Percentiles rank a stretch among this genome's conserved stretches.
phyloP scores from a whole-genome alignment of 2,329 filamentous ascomycete genomes.

The Magnaporthiopsis poae region DNA sequence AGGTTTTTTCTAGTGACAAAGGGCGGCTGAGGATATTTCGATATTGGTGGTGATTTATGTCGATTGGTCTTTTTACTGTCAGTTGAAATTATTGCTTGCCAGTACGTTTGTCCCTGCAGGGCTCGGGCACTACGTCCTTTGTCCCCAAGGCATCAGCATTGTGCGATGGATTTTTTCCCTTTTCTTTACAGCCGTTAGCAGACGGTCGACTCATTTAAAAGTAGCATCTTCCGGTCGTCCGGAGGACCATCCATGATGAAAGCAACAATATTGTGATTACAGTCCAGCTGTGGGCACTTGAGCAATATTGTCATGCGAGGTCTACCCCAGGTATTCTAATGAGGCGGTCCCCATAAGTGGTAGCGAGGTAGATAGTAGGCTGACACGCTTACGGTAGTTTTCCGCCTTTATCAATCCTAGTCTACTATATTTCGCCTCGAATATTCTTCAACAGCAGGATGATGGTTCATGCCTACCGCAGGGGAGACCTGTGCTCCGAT shows the following conservation, averaged over 20 bases:
- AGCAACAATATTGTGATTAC: neutral
- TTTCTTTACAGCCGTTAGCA: neutral
- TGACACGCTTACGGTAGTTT: neutral
- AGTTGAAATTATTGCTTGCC: neutral
- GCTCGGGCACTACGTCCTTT: neutral
- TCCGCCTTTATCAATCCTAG: neutral
- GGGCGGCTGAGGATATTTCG: neutral
- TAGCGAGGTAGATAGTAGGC: neutral
- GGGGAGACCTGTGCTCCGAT: neutral
- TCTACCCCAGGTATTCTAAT: no score
- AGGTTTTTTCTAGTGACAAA: conserved; percentile 11
- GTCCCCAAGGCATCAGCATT: neutral
- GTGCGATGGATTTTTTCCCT: neutral
- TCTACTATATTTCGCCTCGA: neutral
- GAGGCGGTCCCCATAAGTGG: neutral
- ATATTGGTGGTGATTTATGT: neutral
- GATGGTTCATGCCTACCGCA: no score
- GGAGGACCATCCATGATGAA: neutral
- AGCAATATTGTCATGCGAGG: neutral
- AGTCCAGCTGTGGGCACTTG: neutral
- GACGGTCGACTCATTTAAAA: neutral
- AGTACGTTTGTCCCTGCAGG: neutral
- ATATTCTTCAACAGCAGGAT: neutral
- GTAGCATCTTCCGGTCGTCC: neutral
- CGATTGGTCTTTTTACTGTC: neutral